phyloP scores from a whole-genome alignment of 106 monocot species.

The Amphibolis antarctica region DNA sequence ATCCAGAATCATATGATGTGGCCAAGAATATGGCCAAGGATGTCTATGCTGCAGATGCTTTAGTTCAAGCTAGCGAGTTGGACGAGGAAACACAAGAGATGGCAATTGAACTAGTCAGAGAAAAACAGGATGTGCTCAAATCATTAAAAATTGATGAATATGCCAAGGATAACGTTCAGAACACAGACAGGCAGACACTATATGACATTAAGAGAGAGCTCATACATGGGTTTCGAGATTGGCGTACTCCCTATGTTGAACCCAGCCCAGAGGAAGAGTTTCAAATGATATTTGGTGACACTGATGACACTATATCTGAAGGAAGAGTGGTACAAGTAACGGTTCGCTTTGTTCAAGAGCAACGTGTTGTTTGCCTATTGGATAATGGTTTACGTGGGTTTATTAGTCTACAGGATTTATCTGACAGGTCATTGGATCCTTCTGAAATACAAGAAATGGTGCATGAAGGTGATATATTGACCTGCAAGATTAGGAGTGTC shows the following conservation, averaged over 20 bases:
- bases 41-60: conserved; percentile 23
- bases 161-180: conserved; percentile 19
- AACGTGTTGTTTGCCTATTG: conserved; percentile 51
- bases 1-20: conserved; percentile 91
- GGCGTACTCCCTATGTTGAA: conserved; percentile 51
- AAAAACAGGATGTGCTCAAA: conserved; percentile 41
- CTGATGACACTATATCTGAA: conserved; percentile 85
- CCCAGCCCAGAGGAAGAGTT: conserved; percentile 79
- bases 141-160: conserved; percentile 60
- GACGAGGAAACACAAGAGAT: conserved; percentile 85
- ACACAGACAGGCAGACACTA: conserved; percentile 54
- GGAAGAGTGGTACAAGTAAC: conserved; percentile 75
- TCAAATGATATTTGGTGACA: conserved; percentile 80
- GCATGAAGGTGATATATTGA: conserved; percentile 76
- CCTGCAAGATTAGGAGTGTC: conserved; percentile 63
- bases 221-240: conserved; percentile 72
- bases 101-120: conserved; percentile 83
- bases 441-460: conserved; percentile 34
- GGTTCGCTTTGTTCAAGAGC: conserved; percentile 57
- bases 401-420: conserved; percentile 39
- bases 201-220: conserved; percentile 80
- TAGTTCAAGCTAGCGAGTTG: conserved; percentile 42
- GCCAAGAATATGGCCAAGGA: conserved; percentile 82
- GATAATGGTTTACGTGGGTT: conserved; percentile 87
- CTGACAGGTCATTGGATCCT: conserved; percentile 39